Conservation (phyloP, 176 grass and related monocot genomes). For the Musa troglodytarum region DNA sequence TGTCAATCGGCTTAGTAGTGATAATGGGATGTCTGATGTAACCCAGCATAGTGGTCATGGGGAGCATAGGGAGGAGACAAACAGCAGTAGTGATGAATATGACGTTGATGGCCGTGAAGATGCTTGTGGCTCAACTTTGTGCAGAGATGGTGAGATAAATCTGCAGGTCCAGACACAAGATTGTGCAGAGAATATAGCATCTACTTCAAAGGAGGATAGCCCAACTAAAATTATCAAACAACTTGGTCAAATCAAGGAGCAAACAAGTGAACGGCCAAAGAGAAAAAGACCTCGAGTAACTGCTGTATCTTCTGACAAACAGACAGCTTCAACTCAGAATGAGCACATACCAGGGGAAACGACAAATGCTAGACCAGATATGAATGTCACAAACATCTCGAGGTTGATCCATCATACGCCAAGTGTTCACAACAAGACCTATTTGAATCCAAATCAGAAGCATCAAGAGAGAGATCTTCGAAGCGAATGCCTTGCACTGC, state of each 20-base stretch:
- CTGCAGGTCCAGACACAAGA: constrained; percentile 29
- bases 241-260: constrained; percentile 20
- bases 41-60: constrained; percentile 36
- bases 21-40: constrained; percentile 50
- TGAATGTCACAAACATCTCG: constrained; percentile 34
- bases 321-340: constrained; percentile 23
- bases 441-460: constrained; percentile 29
- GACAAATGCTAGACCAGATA: constrained; percentile 50
- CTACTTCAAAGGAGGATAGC: constrained; percentile 8
- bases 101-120: constrained; percentile 66
- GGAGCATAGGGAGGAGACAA: constrained; percentile 34
- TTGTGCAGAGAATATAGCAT: not conserved
- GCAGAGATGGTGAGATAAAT: constrained; percentile 53
- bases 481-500: constrained; percentile 33
- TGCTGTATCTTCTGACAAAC: constrained; percentile 16
- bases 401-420: constrained; percentile 29
- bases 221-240: constrained; percentile 8
- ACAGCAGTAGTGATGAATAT: constrained; percentile 67
- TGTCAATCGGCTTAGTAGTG: constrained; percentile 30
- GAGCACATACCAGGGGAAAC: constrained; percentile 28
- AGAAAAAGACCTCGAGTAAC: constrained; percentile 33
- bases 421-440: constrained; percentile 24
- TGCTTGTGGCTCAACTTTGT: constrained; percentile 41
- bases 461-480: constrained; percentile 27
- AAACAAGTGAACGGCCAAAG: constrained; percentile 30